Percentiles rank a stretch among this genome's conserved stretches.
Evolutionary conservation across 129 eudicot species (phyloP).

Genomic region (Saussurea involucrata): DNA sequence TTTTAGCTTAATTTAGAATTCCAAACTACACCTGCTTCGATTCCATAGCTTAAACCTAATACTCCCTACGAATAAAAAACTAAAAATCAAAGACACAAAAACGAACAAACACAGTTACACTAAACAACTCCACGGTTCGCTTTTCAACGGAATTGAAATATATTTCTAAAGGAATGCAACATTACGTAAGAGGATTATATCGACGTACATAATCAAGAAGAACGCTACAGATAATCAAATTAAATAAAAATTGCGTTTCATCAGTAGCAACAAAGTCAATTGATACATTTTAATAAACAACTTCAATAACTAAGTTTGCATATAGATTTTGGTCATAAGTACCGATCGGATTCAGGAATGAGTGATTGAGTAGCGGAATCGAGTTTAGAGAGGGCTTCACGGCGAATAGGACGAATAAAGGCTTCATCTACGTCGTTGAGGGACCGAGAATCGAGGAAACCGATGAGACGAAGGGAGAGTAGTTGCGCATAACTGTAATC

Average conservation of each 20-base stretch:
- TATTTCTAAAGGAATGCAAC: background rate
- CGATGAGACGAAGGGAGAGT: slow-evolving; percentile 75
- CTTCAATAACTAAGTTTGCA: background rate
- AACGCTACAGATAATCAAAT: background rate
- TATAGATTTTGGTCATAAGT: background rate
- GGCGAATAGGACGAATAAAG: slow-evolving; percentile 71
- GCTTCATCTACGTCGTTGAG: slow-evolving; percentile 51
- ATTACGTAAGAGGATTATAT: background rate
- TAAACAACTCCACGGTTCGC: background rate
- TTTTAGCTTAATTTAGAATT: background rate
- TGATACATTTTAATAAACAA: background rate
- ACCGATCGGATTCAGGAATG: slow-evolving; percentile 74
- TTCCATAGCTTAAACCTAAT: slow-evolving; percentile 5
- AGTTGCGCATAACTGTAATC: slow-evolving; percentile 67
- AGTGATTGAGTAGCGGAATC: slow-evolving; percentile 57
- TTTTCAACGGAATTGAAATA: background rate
- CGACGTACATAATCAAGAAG: background rate
- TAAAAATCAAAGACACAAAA: background rate
- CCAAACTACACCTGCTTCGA: background rate
- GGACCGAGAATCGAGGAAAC: slow-evolving; percentile 81
- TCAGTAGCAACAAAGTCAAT: background rate
- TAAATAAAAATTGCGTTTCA: background rate
- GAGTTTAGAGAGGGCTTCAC: slow-evolving; percentile 64
- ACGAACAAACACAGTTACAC: background rate
- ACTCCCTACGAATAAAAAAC: background rate